Evolutionary conservation across 495 filamentous ascomycete species (phyloP), one percentile per base, ranked within the genome.

Genomic region (Sporormia fimetaria): DNA sequence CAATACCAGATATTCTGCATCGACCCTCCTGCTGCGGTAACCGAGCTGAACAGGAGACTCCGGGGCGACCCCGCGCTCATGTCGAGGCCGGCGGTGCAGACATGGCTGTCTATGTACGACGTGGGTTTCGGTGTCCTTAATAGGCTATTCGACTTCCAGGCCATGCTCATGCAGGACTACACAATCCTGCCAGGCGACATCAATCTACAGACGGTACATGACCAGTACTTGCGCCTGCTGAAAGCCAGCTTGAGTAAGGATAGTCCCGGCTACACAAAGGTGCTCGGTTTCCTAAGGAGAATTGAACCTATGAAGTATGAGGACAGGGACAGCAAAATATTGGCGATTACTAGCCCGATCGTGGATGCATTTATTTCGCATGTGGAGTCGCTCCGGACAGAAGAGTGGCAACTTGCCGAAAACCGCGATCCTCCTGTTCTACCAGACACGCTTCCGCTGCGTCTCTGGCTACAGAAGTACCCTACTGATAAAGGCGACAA

Each of bases 391-490:
- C 21, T 44, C 17, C 49, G 49, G 34, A 51, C 30, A 18, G 18
- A 42, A 11, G 47, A 53, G 1, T 52, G 49, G 49, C 22, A 47
- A 22, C 31, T 37, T 6, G 28, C 45, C 28, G 21, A 35, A 1
- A 16, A 51, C 9, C 41, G 45, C 21, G 30, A 49, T 6, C 43
- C 33, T 8, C 17, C 18, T 3, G 20, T 56, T 1, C 34, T 61
- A 6, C 58, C 57, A 11, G 44, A 53, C 9, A 59, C 47, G n/a
- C 54, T 51, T 14, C 11, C 40, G 8, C 41, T 52, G 14, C 42
- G 40, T 6, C 40, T 59, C 23, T 60, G 49, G 57, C 39, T 57
- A 17, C 47, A 60, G 5, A 42, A 51, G 12, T 58, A 58, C 37
- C 55, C 58, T n/a, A n/a, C n/a, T n/a, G n/a, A n/a, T n/a, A n/a